A percentile compares a stretch with the other conserved stretches of the same genome.
Evolutionary conservation across 139 green algal species (phyloP).

Genomic region (Volvox reticuliferus): DNA sequence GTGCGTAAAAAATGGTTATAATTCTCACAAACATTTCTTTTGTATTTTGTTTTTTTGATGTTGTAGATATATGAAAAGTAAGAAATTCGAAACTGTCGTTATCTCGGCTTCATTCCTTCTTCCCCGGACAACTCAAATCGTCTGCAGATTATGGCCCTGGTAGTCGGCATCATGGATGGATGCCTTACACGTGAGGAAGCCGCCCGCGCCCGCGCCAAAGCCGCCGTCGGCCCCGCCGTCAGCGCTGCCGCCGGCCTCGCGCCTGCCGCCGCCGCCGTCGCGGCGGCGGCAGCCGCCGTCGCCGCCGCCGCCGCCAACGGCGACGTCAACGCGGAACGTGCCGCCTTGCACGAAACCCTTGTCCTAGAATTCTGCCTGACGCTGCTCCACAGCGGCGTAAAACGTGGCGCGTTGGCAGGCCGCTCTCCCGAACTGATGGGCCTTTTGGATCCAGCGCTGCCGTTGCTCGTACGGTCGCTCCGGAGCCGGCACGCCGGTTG

Average conservation of each 20-base stretch:
- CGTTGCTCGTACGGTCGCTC: slow-evolving; percentile 76
- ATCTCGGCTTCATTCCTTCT: too few relatives aligned
- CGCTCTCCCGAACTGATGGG: slow-evolving; percentile 48
- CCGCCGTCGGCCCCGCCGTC: slow-evolving; percentile 31
- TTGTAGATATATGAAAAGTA: too few relatives aligned
- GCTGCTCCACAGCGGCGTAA: slow-evolving; percentile 67
- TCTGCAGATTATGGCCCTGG: slow-evolving; percentile 23
- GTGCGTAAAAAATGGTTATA: too few relatives aligned
- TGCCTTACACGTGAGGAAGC: slow-evolving; percentile 59
- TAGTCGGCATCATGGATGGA: slow-evolving; percentile 57
- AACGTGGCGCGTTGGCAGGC: slow-evolving; percentile 55
- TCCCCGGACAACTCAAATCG: too few relatives aligned
- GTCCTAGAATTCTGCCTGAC: slow-evolving; percentile 86
- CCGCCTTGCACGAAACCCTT: slow-evolving; percentile 80
- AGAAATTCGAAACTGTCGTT: too few relatives aligned
- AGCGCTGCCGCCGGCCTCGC: background rate
- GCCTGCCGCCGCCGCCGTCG: background rate
- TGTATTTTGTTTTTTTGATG: too few relatives aligned
- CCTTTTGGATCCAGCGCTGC: slow-evolving; percentile 82
- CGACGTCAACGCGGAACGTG: slow-evolving; percentile 21
- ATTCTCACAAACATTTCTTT: too few relatives aligned
- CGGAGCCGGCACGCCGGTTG: slow-evolving; percentile 59
- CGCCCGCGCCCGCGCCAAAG: slow-evolving; percentile 57
- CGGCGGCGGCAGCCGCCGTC: background rate
- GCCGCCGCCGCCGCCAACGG: background rate